phyloP scores from a whole-genome alignment of 2,329 filamentous ascomycete species.

The Penicillium griseofulvum region DNA sequence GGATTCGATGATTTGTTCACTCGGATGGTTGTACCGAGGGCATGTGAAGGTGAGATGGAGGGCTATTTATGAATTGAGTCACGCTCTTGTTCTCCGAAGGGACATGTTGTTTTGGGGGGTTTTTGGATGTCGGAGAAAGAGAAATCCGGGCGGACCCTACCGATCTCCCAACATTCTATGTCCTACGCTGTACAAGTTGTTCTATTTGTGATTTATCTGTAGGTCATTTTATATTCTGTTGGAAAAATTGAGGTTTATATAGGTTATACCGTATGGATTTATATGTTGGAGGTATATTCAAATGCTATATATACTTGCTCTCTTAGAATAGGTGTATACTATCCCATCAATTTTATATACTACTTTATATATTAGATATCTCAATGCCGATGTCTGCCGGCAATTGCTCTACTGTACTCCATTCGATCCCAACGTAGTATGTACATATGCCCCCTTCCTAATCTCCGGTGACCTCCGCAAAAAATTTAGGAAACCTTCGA shows the following conservation, averaged over 20 bases:
- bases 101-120: neutral
- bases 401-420: neutral
- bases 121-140: slow-evolving; percentile 4
- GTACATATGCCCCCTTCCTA: neutral
- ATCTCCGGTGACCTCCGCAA: slow-evolving; percentile 17
- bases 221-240: too few relatives aligned
- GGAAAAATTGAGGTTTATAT: too few relatives aligned
- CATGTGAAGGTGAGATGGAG: neutral
- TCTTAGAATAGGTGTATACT: neutral
- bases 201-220: neutral
- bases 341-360: too few relatives aligned
- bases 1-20: slow-evolving; percentile 12
- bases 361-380: neutral
- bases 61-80: slow-evolving; percentile 9
- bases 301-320: neutral
- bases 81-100: neutral
- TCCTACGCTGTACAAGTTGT: slow-evolving; percentile 15
- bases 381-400: neutral
- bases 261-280: neutral
- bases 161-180: slow-evolving; percentile 4
- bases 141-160: slow-evolving; percentile 17
- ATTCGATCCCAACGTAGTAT: slow-evolving; percentile 12
- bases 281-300: neutral
- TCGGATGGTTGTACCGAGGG: slow-evolving; percentile 3
- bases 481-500: neutral